These are phyloP conservation scores for Backusella psychrophila DNA, from an alignment of 192 early-diverging fungal species.

Conservation along the genomic window DNA sequence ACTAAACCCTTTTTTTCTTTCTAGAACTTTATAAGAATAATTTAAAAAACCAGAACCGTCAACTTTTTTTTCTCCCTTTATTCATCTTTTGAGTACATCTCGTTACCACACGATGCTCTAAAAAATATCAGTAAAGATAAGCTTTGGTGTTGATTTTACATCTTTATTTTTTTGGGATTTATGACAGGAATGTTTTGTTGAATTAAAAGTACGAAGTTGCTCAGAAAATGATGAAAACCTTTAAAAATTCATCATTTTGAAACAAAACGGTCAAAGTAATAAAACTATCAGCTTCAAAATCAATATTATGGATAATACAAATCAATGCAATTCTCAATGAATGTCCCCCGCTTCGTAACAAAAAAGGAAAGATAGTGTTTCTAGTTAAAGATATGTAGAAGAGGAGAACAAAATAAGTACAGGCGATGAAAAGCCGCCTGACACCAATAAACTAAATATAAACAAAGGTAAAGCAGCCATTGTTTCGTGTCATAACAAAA, in stretches of 20 bases:
- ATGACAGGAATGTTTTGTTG: neutral
- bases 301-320: neutral
- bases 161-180: neutral
- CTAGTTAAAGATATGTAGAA: neutral
- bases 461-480: neutral
- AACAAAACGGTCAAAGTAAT: neutral
- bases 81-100: neutral
- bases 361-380: neutral
- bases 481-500: neutral
- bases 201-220: neutral
- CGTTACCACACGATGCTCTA: neutral
- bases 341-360: neutral
- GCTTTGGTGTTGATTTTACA: neutral
- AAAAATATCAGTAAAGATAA: neutral
- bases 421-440: neutral
- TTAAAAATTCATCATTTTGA: neutral
- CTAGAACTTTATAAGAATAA: neutral
- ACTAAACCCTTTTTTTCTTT: neutral
- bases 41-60: neutral
- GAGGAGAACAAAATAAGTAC: neutral
- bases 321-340: neutral
- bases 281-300: neutral
- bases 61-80: neutral
- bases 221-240: neutral
- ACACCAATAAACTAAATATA: constrained; percentile 1